These are phyloP conservation scores for Forsythia viridissima DNA, from an alignment of 257 asterid genomes.

Conservation along the genomic window DNA sequence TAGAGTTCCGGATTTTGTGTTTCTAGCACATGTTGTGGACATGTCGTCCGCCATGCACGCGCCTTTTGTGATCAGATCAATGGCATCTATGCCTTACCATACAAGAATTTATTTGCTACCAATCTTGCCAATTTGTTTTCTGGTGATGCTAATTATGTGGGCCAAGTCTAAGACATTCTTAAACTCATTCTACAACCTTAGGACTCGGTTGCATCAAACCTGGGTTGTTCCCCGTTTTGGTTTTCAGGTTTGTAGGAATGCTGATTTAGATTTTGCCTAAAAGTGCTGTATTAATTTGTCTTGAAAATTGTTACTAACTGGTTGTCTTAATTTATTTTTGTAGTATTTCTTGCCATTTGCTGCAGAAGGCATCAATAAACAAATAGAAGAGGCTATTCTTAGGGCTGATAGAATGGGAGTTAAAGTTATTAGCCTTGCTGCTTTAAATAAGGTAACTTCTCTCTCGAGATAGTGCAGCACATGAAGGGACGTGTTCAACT, in stretches of 20 bases:
- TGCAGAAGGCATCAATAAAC: constrained; percentile 72
- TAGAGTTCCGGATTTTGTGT: constrained; percentile 81
- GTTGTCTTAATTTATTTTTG: constrained; percentile 7
- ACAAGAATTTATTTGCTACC: constrained; percentile 53
- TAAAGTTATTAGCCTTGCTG: constrained; percentile 95
- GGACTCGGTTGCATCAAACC: constrained; percentile 70
- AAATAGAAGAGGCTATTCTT: constrained; percentile 83
- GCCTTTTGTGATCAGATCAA: constrained; percentile 53
- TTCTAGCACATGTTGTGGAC: constrained; percentile 90
- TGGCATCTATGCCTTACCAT: constrained; percentile 56
- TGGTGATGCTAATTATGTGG: constrained; percentile 79
- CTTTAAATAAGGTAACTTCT: constrained; percentile 77
- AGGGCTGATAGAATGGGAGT: constrained; percentile 86
- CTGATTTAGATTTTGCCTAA: not conserved
- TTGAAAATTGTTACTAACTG: not conserved
- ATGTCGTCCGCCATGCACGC: constrained; percentile 76
- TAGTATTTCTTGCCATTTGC: constrained; percentile 95
- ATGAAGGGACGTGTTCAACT: not conserved
- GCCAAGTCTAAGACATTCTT: constrained; percentile 75
- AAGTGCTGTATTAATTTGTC: not conserved
- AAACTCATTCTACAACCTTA: constrained; percentile 64
- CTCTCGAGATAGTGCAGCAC: not conserved
- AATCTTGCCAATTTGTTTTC: constrained; percentile 48
- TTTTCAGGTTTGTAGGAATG: constrained; percentile 60
- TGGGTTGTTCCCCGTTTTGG: constrained; percentile 95